A percentile compares a stretch with the other conserved stretches of the same genome.
phyloP scores from a whole-genome alignment of 345 rosid genomes.

The Citrus mangshanensis region DNA sequence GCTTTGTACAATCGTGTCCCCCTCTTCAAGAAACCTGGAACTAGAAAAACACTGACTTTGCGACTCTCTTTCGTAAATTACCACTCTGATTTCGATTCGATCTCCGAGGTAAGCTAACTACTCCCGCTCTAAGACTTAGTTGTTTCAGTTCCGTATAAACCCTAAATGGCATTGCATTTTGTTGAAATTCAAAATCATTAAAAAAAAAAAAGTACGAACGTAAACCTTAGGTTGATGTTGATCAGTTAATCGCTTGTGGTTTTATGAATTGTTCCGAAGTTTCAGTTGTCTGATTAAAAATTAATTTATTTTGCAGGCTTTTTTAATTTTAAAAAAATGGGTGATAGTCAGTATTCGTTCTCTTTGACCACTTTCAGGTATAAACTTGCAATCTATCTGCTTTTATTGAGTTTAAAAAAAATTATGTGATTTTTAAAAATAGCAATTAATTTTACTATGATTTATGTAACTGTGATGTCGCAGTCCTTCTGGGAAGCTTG shows the following conservation, averaged over 20 bases:
- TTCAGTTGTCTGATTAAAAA: neutral
- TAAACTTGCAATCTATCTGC: neutral
- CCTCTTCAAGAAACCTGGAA: neutral
- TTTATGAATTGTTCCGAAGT: neutral
- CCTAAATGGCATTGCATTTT: neutral
- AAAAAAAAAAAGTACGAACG: neutral
- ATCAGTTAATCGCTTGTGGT: neutral
- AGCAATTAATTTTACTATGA: neutral
- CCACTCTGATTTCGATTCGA: neutral
- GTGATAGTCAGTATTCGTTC: conserved; percentile 93
- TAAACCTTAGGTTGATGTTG: neutral
- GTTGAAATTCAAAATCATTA: neutral
- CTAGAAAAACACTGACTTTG: neutral
- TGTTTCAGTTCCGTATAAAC: too few relatives aligned
- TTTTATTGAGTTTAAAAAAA: neutral
- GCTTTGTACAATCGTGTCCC: neutral
- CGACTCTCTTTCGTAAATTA: neutral
- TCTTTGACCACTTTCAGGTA: conserved; percentile 96
- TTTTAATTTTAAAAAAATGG: conserved; percentile 41
- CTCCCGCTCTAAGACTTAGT: neutral
- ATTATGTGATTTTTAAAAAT: neutral
- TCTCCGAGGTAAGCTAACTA: neutral
- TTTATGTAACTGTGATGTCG: conserved; percentile 1
- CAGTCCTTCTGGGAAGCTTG: conserved; percentile 98
- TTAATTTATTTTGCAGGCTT: neutral